Evolutionary conservation across 2,329 filamentous ascomycete species (phyloP).

Genomic region (Talaromyces sp.): DNA sequence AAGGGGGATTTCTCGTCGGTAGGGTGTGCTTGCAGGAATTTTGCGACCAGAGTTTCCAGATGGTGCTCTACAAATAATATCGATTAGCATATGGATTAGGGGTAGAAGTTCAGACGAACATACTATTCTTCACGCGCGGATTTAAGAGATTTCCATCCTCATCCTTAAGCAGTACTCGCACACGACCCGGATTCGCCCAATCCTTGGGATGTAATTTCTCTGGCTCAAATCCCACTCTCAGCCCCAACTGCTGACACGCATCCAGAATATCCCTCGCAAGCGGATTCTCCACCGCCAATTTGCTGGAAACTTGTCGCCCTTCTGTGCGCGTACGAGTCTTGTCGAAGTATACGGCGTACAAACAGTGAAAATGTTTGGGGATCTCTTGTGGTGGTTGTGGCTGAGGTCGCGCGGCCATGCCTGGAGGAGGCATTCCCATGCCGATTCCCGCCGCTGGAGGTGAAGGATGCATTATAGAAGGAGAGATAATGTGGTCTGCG

Average conservation of each 20-base stretch:
- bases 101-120: neutral
- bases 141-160: conserved; percentile 51
- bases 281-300: conserved; percentile 76
- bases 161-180: conserved; percentile 69
- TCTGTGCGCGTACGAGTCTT: conserved; percentile 61
- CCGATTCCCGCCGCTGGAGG: neutral
- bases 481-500: conserved; percentile 37
- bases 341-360: conserved; percentile 97
- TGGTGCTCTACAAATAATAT: conserved; percentile 63
- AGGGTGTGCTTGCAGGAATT: conserved; percentile 73
- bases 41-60: conserved; percentile 75
- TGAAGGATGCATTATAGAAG: conserved; percentile 32
- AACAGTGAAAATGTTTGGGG: conserved; percentile 75
- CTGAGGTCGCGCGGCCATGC: conserved; percentile 30
- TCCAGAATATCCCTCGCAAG: conserved; percentile 85
- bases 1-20: conserved; percentile 70
- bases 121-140: conserved; percentile 62
- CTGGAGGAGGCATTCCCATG: conserved; percentile 24
- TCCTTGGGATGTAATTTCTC: conserved; percentile 93
- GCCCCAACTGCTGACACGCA: conserved; percentile 69
- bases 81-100: neutral
- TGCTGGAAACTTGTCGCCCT: conserved; percentile 71
- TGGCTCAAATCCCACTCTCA: conserved; percentile 72
- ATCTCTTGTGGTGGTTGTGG: conserved; percentile 51
- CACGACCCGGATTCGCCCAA: conserved; percentile 92